These are phyloP conservation scores for Rutstroemia sp. DNA, from an alignment of 2,329 filamentous ascomycete genomes.

Conservation along the genomic window DNA sequence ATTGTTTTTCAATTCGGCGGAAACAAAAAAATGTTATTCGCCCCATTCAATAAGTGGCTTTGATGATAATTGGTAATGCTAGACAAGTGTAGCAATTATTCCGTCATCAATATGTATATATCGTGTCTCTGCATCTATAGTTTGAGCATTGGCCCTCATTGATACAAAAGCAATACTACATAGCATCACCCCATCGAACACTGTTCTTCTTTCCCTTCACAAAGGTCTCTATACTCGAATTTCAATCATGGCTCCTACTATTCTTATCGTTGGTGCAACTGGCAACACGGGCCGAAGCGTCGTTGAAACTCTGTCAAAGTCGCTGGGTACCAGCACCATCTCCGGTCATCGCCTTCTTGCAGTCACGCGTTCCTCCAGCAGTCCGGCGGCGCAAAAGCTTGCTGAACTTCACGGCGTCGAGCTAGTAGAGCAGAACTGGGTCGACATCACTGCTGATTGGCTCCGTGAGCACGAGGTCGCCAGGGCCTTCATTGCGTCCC, in stretches of 20 bases:
- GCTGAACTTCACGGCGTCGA: conserved; percentile 29
- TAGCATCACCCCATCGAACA: no score
- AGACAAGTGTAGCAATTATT: no score
- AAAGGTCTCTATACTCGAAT: background rate
- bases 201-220: no score
- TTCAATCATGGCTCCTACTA: conserved; percentile 28
- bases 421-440: conserved; percentile 28
- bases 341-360: conserved; percentile 24
- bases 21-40: no score
- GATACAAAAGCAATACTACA: no score
- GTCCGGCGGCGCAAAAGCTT: conserved; percentile 25
- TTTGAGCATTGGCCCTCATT: no score
- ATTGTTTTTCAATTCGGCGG: no score
- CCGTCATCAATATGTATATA: no score
- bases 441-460: conserved; percentile 34
- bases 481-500: conserved; percentile 34
- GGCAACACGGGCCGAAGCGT: conserved; percentile 33
- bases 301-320: conserved; percentile 16
- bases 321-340: conserved; percentile 21
- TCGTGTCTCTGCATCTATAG: no score
- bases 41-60: no score
- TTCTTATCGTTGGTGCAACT: conserved; percentile 33
- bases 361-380: conserved; percentile 27
- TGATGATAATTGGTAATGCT: no score
- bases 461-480: conserved; percentile 31